Conservation (phyloP, 331 rosid species). For the Malus hybrid region DNA sequence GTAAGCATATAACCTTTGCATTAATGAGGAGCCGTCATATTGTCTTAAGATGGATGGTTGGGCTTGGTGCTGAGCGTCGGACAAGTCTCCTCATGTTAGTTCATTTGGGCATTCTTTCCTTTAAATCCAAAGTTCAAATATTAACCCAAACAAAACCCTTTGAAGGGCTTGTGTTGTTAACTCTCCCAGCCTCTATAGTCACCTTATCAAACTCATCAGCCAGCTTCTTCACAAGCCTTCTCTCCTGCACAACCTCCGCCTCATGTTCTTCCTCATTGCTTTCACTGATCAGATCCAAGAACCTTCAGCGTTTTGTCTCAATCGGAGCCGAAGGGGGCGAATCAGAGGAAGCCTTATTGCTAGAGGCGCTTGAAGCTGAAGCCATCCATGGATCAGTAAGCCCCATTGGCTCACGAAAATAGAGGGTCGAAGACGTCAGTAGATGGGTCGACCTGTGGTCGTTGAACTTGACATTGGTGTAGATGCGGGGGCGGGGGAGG, state of each 20-base stretch:
- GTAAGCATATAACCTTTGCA: too few relatives aligned
- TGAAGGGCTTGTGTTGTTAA: not conserved
- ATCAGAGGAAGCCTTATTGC: not conserved
- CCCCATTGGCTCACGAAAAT: constrained; percentile 63
- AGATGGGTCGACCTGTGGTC: constrained; percentile 61
- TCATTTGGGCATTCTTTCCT: too few relatives aligned
- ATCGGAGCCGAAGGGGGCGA: constrained; percentile 75
- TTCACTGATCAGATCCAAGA: constrained; percentile 27
- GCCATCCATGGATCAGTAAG: constrained; percentile 98
- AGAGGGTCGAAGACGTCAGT: constrained; percentile 47
- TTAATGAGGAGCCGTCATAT: too few relatives aligned
- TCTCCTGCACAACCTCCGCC: constrained; percentile 9
- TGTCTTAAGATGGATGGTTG: too few relatives aligned
- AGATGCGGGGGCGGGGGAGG: constrained; percentile 83
- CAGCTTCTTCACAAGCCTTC: constrained; percentile 66
- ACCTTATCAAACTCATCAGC: constrained; percentile 78
- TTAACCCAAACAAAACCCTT: not conserved
- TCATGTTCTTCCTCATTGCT: constrained; percentile 14
- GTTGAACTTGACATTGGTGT: constrained; percentile 57
- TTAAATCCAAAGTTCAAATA: too few relatives aligned
- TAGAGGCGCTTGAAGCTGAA: constrained; percentile 55
- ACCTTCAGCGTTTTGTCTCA: constrained; percentile 35
- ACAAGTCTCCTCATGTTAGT: too few relatives aligned
- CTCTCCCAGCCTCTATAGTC: constrained; percentile 35
- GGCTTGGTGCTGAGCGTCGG: too few relatives aligned